These are phyloP conservation scores for Trichoderma koningiopsis DNA, from an alignment of 2,329 filamentous ascomycete species.

Conservation along the genomic window DNA sequence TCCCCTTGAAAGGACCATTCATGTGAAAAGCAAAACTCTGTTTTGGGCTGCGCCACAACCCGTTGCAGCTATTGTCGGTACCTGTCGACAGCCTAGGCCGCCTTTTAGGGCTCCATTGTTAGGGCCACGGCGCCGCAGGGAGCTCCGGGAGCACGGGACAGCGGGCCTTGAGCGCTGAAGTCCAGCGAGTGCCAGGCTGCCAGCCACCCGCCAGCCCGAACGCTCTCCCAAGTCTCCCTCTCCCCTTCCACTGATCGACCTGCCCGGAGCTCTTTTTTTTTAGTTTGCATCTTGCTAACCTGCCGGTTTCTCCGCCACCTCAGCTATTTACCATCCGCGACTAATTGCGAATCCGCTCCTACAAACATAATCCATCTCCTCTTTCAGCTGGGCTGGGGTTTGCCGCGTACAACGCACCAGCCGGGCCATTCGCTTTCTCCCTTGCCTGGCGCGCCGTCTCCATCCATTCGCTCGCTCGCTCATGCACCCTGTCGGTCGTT, in stretches of 20 bases:
- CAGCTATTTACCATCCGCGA: conserved; percentile 4
- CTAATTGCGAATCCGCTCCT: conserved; percentile 1
- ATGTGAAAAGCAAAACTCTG: background rate
- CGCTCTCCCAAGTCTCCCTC: background rate
- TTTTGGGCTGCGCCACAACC: conserved; percentile 22
- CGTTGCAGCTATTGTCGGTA: conserved; percentile 5
- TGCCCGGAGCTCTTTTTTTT: background rate
- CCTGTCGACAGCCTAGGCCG: conserved; percentile 4
- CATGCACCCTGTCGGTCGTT: conserved; percentile 19
- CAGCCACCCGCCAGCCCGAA: background rate
- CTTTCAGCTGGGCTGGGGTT: conserved; percentile 26
- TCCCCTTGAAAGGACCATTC: background rate
- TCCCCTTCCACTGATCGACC: conserved; percentile 3
- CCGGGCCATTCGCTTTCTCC: background rate
- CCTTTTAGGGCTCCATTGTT: conserved; percentile 25
- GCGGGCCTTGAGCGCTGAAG: conserved; percentile 15
- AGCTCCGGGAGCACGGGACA: conserved; percentile 23
- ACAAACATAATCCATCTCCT: conserved; percentile 8
- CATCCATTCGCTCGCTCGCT: conserved; percentile 17
- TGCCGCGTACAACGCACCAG: background rate
- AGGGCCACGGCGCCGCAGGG: conserved; percentile 12
- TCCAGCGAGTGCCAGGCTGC: background rate
- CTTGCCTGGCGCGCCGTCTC: conserved; percentile 19
- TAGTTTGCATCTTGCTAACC: conserved; percentile 8
- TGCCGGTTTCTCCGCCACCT: conserved; percentile 17